A percentile compares a stretch with the other conserved stretches of the same genome.
Evolutionary conservation across 2,329 filamentous ascomycete species (phyloP).

Genomic region (Lecanicillium sp.): DNA sequence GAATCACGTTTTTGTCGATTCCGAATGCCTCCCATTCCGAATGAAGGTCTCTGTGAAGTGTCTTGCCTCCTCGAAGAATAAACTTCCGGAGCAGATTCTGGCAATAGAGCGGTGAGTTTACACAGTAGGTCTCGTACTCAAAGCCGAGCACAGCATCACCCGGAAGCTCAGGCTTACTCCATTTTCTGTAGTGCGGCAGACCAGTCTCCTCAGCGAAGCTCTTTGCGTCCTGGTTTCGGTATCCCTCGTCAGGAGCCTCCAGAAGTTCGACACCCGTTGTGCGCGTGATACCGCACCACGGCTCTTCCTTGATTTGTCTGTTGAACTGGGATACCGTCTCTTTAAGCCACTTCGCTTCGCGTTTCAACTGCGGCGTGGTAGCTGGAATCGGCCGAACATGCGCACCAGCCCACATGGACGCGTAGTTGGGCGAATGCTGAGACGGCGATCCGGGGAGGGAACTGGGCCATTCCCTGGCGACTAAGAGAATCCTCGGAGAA

Average conservation of each 20-base stretch:
- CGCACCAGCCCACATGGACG: slow-evolving; percentile 53
- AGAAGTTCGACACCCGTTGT: slow-evolving; percentile 47
- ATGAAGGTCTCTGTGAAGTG: slow-evolving; percentile 22
- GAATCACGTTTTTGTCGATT: slow-evolving; percentile 18
- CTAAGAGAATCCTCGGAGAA: slow-evolving; percentile 21
- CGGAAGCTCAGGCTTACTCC: slow-evolving; percentile 33
- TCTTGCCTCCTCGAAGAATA: slow-evolving; percentile 25
- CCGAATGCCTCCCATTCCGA: slow-evolving; percentile 29
- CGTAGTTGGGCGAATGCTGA: slow-evolving; percentile 36
- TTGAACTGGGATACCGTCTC: slow-evolving; percentile 22
- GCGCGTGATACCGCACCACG: slow-evolving; percentile 40
- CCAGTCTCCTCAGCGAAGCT: slow-evolving; percentile 25
- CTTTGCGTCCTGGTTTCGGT: slow-evolving; percentile 25
- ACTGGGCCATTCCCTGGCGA: slow-evolving; percentile 30
- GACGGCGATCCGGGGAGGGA: slow-evolving; percentile 27
- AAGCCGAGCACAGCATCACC: slow-evolving; percentile 39
- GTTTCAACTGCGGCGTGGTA: slow-evolving; percentile 25
- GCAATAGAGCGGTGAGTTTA: slow-evolving; percentile 51
- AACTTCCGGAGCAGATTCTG: slow-evolving; percentile 30
- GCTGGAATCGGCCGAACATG: slow-evolving; percentile 47
- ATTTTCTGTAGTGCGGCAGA: slow-evolving; percentile 22
- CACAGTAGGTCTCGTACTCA: slow-evolving; percentile 48
- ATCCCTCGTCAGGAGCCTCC: slow-evolving; percentile 36
- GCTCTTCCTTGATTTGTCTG: slow-evolving; percentile 19
- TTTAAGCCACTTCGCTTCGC: slow-evolving; percentile 29